Evolutionary conservation across 805 yeast genomes (phyloP).

Genomic region (Yamadazyma phyllophila): DNA sequence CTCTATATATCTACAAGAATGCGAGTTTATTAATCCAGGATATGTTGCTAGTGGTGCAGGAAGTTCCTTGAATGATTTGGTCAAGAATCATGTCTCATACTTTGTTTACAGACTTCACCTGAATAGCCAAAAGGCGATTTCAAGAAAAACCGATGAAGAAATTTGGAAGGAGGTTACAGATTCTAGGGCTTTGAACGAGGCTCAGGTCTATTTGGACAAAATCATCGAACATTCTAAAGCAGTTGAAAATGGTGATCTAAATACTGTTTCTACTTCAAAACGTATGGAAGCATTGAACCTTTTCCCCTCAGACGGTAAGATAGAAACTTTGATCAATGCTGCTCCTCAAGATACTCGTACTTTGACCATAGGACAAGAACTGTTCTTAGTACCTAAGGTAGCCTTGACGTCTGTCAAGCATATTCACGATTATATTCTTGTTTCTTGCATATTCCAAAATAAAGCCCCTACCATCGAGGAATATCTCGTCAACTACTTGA

Average conservation of each 20-base stretch:
- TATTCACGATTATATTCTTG: constrained; percentile 52
- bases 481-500: constrained; percentile 42
- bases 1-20: constrained; percentile 71
- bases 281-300: constrained; percentile 30
- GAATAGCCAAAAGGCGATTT: constrained; percentile 45
- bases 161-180: constrained; percentile 77
- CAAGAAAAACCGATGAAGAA: constrained; percentile 59
- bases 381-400: constrained; percentile 31
- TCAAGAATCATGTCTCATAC: constrained; percentile 63
- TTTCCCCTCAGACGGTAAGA: constrained; percentile 11
- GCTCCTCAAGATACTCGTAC: background rate
- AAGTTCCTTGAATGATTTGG: constrained; percentile 55
- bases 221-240: constrained; percentile 24
- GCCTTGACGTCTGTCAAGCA: constrained; percentile 20
- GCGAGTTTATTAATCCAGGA: constrained; percentile 78
- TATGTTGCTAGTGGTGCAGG: constrained; percentile 52
- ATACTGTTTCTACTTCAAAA: constrained; percentile 21
- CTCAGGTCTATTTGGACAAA: constrained; percentile 26
- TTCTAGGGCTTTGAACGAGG: constrained; percentile 28
- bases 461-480: constrained; percentile 39
- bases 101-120: constrained; percentile 58
- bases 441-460: constrained; percentile 57
- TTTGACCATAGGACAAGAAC: constrained; percentile 18
- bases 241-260: constrained; percentile 19
- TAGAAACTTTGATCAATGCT: background rate